Evolutionary conservation across 169 alveolate genomes (phyloP), one percentile per base, ranked within the genome.

Genomic region (Cryptosporidium sp.): DNA sequence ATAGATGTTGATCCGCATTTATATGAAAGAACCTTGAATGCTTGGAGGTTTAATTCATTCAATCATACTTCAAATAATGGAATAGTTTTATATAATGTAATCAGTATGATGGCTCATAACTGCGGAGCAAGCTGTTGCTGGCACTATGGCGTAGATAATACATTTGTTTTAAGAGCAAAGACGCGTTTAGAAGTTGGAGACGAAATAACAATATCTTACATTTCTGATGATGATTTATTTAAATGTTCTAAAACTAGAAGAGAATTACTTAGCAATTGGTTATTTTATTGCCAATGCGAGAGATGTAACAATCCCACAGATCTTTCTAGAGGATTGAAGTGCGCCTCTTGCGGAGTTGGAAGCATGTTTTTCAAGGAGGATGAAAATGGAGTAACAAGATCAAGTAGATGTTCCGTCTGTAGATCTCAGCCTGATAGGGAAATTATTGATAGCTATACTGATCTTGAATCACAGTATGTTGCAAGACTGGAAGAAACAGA

Each of bases 101-200:
- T 94, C 10, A 94, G 96, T 33, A 93, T 85, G 93, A 91, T 93
- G 72, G 95, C 97, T 1, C 97, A 94, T 84, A 94, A 95, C 53
- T 94, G 97, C 58, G 94, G 93, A 73, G 94, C 97, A 14, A 92
- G 95, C 31, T 94, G 95, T 67, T 94, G 96, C 68, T 94, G 97
- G 97, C 95, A 94, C 71, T 95, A 94, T 70, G 92, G 93, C 8
- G 96, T 87, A 58, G 92, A 94, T 39, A 96, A 94, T 71, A 75
- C 92, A 35, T 94, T 94, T 69, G 94, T 94, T 51, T 53, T 94
- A 61, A 73, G 97, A 33, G 94, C 97, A 16, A 92, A 96, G 51
- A 91, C 93, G 23, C 86, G 92, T 53, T 84, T 94, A 62, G 86
- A 80, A 42, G 93, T 93, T 31, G 97, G 97, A 26, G 97, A 94